Evolutionary conservation across 805 yeast species (phyloP), one percentile per base, ranked within the genome.

Genomic region (Ogataea siamensis): DNA sequence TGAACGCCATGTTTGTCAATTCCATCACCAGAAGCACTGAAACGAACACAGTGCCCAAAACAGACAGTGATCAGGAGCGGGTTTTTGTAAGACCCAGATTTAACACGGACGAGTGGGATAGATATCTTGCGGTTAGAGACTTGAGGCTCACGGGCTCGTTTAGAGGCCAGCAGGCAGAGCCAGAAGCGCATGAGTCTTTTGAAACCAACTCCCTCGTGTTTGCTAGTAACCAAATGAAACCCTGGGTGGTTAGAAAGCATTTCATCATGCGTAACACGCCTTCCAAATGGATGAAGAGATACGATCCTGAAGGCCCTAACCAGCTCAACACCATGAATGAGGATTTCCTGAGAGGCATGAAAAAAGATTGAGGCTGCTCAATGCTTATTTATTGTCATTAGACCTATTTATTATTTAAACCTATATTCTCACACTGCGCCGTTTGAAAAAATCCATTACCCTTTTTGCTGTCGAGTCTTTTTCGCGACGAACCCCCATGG

Each of bases 161-260:
- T 54, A 71, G 95, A 56, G 89, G 80, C 25, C 91, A 84, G 58
- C 59, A 71, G 34, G 78, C 76, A 46, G 73, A 68, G 28, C 74
- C 88, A 5, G 64, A 72, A 27, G 95, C 94, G 4, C 87, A 88
- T 25, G 89, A 82, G 44, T 73, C 70, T 21, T 86, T 87, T 72
- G 83, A 80, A 65, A 78, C 85, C n/a, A 78, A 74, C 57, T 73
- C 84, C 8, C 63, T 69, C 29, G 60, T 50, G 17, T 62, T 61
- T 43, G 62, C 58, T 19, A 58, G 61, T 22, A 44, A 51, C 31
- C 55, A 58, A 12, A 43, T 49, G 15, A 62, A 53, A 38, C 67
- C 67, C 17, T 63, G 67, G 68, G 62, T 64, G 26, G 53, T 62
- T 37, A 54, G 67, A 45, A 62, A 60, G 39, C 68, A 64, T 46